Evolutionary conservation across 2,329 filamentous ascomycete species (phyloP), one percentile per base, ranked within the genome.

Genomic region (Ascochyta lentis): DNA sequence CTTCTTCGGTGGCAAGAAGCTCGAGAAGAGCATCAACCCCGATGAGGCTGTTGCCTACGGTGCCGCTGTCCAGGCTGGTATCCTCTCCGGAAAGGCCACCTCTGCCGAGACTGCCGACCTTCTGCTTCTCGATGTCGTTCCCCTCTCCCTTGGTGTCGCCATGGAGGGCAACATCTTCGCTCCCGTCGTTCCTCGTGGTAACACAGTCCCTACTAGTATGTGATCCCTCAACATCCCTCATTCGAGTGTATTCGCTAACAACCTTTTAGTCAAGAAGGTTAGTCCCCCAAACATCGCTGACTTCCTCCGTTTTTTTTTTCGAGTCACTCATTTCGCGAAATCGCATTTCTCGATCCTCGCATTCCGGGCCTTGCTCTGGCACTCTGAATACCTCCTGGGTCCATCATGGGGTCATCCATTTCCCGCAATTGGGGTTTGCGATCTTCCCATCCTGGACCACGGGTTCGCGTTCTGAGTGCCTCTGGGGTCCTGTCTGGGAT

Each of bases 121-220:
- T 66, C 89, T 99, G 63, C 89, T 99, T 62, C 86, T 99, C 74
- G 95, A 99, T 80, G 95, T 99, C 73, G 89, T 93, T 74, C 95
- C 95, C 69, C 90, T 99, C 62, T 96, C 92, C 61, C 90, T 99
- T 29, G 95, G 95, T 89, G 94, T 99, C 68, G 95, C 94, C 76
- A 99, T 98, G 95, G 95, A 98, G 84, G 94, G 95, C 68, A 97
- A 97, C 84, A 96, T 98, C 80, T 98, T 97, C 77, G 94, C 94
- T 52, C 91, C 92, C 47, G 94, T 98, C 64, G 92, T 99, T 67
- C 82, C 90, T 62, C 79, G 80, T 68, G 79, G 80, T 31, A 70
- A 77, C 59, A 81, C 79, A 19, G 79, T 93, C 2, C 91, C 92
- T 34, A 88, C 84, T 13, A 81, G 22, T 23, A 42, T 15, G 39